These are phyloP conservation scores for Cryphonectria nitschkei DNA, from an alignment of 2,329 filamentous ascomycete species.

Conservation along the genomic window DNA sequence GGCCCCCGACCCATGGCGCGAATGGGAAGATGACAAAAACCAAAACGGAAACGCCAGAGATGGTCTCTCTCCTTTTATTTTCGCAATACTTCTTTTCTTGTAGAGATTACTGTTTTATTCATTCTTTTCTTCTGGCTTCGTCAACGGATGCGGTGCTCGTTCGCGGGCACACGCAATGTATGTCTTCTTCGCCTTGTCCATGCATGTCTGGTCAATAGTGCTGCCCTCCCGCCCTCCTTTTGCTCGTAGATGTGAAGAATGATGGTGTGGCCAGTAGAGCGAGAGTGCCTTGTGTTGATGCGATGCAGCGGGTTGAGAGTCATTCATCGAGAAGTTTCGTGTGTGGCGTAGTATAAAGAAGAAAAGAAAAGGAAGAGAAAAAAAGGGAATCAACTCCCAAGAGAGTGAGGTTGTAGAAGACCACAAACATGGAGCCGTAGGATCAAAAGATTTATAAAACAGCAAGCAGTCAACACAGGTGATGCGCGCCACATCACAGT, in stretches of 20 bases:
- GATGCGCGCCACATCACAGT: neutral
- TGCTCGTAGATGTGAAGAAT: neutral
- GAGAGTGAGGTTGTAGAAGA: too few species aligned
- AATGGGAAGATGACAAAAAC: neutral
- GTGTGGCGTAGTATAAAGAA: too few species aligned
- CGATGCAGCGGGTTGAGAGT: neutral
- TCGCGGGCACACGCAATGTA: neutral
- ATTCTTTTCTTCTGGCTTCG: neutral
- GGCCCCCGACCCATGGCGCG: neutral
- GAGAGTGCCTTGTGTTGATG: neutral
- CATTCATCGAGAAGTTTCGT: too few species aligned
- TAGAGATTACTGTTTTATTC: constrained; percentile 9
- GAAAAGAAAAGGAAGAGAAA: too few species aligned
- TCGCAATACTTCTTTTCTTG: constrained; percentile 22
- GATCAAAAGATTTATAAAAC: neutral
- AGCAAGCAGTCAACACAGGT: neutral
- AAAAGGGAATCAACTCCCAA: too few species aligned
- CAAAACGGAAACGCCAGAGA: neutral
- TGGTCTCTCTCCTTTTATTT: neutral
- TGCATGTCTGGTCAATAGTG: neutral
- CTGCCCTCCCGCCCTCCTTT: neutral
- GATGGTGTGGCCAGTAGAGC: neutral
- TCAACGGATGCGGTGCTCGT: neutral
- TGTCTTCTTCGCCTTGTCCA: neutral
- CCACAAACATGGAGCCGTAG: too few species aligned